These are phyloP conservation scores for Chaetoceros muelleri DNA, from an alignment of 108 stramenopile species.

Conservation along the genomic window DNA sequence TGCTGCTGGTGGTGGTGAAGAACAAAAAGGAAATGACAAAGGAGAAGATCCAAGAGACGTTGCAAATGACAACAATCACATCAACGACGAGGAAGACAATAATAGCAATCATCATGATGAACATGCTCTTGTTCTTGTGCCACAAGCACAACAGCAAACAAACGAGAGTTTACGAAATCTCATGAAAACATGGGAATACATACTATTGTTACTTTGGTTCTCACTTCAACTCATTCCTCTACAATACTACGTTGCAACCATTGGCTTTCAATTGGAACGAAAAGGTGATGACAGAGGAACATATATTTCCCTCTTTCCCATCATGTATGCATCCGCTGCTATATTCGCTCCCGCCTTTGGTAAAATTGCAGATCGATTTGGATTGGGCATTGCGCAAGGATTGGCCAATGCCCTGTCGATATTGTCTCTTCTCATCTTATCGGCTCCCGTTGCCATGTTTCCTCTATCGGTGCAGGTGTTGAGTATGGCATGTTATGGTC, in stretches of 20 bases:
- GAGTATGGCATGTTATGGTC: constrained; percentile 17
- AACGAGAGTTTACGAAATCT: background rate
- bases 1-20: background rate
- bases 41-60: background rate
- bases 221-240: constrained; percentile 20
- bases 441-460: constrained; percentile 4
- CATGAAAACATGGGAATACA: constrained; percentile 20
- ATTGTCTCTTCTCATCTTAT: constrained; percentile 18
- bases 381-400: constrained; percentile 24
- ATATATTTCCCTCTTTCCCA: constrained; percentile 25
- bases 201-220: constrained; percentile 26
- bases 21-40: background rate
- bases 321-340: constrained; percentile 21
- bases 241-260: constrained; percentile 32
- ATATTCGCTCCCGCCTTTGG: constrained; percentile 17
- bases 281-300: constrained; percentile 21
- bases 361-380: constrained; percentile 18
- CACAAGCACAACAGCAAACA: constrained; percentile 1
- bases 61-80: background rate
- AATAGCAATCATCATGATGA: constrained; percentile 1
- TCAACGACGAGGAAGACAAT: background rate
- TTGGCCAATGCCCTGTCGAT: constrained; percentile 14
- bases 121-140: constrained; percentile 1
- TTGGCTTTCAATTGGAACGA: constrained; percentile 30
- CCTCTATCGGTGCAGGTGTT: constrained; percentile 12